phyloP scores from a whole-genome alignment of 805 yeast species.

The Kurtzmaniella fragi region DNA sequence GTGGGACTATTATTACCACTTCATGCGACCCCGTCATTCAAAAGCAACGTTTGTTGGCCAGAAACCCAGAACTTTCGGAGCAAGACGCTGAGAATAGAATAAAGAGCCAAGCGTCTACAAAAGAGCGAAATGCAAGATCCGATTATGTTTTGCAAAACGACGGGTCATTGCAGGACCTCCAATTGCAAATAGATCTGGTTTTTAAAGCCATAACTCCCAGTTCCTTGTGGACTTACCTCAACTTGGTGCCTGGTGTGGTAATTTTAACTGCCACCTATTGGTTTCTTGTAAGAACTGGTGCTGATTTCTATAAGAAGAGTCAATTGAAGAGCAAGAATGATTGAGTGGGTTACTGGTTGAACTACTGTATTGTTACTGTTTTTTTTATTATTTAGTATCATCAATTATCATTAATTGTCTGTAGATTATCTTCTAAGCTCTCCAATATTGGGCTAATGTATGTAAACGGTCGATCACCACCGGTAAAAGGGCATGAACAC shows the following conservation, averaged over 20 bases:
- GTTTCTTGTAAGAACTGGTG: slow-evolving; percentile 11
- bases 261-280: slow-evolving; percentile 18
- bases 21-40: slow-evolving; percentile 57
- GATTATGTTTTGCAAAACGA: slow-evolving; percentile 69
- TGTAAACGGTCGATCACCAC: slow-evolving; percentile 94
- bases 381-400: too few species aligned
- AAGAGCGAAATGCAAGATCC: slow-evolving; percentile 51
- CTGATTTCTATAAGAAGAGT: slow-evolving; percentile 16
- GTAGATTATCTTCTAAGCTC: slow-evolving; percentile 71
- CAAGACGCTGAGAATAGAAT: slow-evolving; percentile 74
- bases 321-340: not conserved
- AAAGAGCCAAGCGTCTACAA: slow-evolving; percentile 66
- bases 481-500: slow-evolving; percentile 90
- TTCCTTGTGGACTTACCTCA: slow-evolving; percentile 13
- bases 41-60: slow-evolving; percentile 50
- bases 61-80: slow-evolving; percentile 63
- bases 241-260: slow-evolving; percentile 25
- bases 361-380: too few species aligned
- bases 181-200: slow-evolving; percentile 14
- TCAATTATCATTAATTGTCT: too few species aligned
- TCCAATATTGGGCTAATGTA: slow-evolving; percentile 96
- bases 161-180: slow-evolving; percentile 18
- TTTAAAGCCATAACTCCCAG: slow-evolving; percentile 23
- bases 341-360: too few species aligned
- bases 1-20: slow-evolving; percentile 70